phyloP scores from a whole-genome alignment of 768 basidiomycete species.

The Amanita molliuscula region DNA sequence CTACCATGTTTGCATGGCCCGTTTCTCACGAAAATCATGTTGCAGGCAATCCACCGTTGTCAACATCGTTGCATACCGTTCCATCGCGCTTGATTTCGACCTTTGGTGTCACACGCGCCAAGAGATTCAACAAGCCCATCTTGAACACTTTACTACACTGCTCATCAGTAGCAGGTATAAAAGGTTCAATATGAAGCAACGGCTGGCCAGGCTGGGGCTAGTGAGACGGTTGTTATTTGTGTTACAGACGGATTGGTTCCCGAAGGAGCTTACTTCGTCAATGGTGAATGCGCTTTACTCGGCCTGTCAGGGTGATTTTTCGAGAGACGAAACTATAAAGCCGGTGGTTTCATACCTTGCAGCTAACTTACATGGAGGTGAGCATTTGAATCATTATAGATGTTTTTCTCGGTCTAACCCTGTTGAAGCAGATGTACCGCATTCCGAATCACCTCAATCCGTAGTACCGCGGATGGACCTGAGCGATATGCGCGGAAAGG shows the following conservation, averaged over 20 bases:
- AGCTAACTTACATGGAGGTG: constrained; percentile 66
- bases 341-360: constrained; percentile 81
- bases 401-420: not conserved
- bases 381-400: constrained; percentile 9
- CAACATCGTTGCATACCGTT: constrained; percentile 72
- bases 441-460: constrained; percentile 38
- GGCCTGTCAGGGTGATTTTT: constrained; percentile 56
- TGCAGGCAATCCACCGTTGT: constrained; percentile 70
- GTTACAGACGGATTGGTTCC: constrained; percentile 72
- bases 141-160: constrained; percentile 76
- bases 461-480: constrained; percentile 46
- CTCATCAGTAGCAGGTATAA: constrained; percentile 62
- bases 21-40: not conserved
- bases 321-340: constrained; percentile 68
- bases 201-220: constrained; percentile 60
- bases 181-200: constrained; percentile 68
- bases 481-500: constrained; percentile 41
- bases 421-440: not conserved
- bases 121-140: constrained; percentile 70
- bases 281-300: constrained; percentile 52
- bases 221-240: constrained; percentile 74
- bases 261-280: constrained; percentile 34
- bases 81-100: constrained; percentile 82
- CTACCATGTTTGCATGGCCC: not conserved
- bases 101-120: constrained; percentile 69